Evolutionary conservation across 495 filamentous ascomycete genomes (phyloP).

Genomic region (Jackrogersella minutella): DNA sequence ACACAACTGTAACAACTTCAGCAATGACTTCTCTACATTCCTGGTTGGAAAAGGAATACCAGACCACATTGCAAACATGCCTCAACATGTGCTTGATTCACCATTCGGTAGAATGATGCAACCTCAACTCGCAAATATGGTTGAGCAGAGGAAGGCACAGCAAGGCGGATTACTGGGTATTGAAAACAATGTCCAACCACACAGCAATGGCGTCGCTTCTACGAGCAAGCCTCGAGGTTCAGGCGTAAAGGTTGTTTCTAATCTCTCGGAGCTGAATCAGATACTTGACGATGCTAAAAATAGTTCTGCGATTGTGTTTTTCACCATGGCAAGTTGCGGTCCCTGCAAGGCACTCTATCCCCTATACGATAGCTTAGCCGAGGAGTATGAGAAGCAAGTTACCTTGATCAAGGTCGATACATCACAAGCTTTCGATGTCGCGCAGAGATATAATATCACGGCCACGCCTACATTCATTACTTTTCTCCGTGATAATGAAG

Average conservation of each 20-base stretch:
- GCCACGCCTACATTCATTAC: conserved; percentile 93
- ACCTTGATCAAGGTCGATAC: conserved; percentile 87
- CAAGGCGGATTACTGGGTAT: conserved; percentile 60
- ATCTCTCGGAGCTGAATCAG: conserved; percentile 65
- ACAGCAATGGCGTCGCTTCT: conserved; percentile 38
- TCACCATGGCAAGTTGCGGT: conserved; percentile 86
- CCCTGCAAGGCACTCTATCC: conserved; percentile 89
- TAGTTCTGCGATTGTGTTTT: conserved; percentile 86
- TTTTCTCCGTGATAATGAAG: conserved; percentile 77
- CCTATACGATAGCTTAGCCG: conserved; percentile 80
- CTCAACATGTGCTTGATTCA: conserved; percentile 84
- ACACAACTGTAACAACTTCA: conserved; percentile 99
- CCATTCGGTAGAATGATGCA: conserved; percentile 91
- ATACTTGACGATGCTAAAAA: conserved; percentile 65
- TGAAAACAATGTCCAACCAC: conserved; percentile 44
- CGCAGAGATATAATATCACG: conserved; percentile 69
- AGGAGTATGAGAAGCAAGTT: conserved; percentile 72
- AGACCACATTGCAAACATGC: conserved; percentile 85
- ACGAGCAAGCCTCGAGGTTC: conserved; percentile 41
- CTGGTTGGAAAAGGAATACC: conserved; percentile 91
- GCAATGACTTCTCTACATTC: conserved; percentile 91
- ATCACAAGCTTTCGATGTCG: conserved; percentile 70
- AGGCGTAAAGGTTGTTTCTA: conserved; percentile 49
- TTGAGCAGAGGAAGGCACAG: conserved; percentile 71
- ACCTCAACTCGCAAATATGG: conserved; percentile 78